Percentiles rank a stretch among this genome's conserved stretches.
Evolutionary conservation across 2,329 filamentous ascomycete genomes (phyloP).

Genomic region (Colletotrichum paranaense): DNA sequence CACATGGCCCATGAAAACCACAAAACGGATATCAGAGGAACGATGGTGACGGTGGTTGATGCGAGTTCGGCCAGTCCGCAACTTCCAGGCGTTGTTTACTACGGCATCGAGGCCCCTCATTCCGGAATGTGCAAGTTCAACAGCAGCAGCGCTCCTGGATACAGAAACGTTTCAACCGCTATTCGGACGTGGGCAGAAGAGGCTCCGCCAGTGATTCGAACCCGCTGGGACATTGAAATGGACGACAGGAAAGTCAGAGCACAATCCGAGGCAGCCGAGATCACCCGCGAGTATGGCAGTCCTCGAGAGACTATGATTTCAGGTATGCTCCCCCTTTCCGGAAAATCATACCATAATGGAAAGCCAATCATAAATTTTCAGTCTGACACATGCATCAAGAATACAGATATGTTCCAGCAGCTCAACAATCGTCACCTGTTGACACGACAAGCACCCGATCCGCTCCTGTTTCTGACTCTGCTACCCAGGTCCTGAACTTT

Average conservation of each 20-base stretch:
- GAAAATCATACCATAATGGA: no score
- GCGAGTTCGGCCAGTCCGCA: conserved; percentile 76
- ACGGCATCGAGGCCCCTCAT: conserved; percentile 80
- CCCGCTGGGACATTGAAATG: conserved; percentile 71
- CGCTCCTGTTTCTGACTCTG: neutral
- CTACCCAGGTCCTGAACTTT: neutral
- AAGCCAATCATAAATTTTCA: neutral
- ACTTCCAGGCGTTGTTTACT: conserved; percentile 76
- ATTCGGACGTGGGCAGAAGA: conserved; percentile 64
- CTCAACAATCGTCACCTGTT: neutral
- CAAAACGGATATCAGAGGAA: conserved; percentile 75
- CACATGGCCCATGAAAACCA: conserved; percentile 83
- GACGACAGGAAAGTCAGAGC: conserved; percentile 60
- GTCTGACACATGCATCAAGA: neutral
- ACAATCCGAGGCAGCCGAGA: conserved; percentile 58
- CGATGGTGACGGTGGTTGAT: conserved; percentile 74
- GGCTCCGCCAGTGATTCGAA: conserved; percentile 63
- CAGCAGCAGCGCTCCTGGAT: conserved; percentile 73
- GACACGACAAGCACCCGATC: neutral
- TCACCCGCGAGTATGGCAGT: conserved; percentile 41
- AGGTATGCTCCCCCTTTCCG: neutral
- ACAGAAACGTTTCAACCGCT: conserved; percentile 61
- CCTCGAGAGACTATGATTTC: conserved; percentile 37
- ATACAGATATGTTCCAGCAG: neutral
- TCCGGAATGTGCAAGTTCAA: conserved; percentile 80